Percentiles rank a stretch among this genome's conserved stretches.
Conservation (phyloP, 225 moss, liverwort and hornwort species). For the Polytrichum commune region DNA sequence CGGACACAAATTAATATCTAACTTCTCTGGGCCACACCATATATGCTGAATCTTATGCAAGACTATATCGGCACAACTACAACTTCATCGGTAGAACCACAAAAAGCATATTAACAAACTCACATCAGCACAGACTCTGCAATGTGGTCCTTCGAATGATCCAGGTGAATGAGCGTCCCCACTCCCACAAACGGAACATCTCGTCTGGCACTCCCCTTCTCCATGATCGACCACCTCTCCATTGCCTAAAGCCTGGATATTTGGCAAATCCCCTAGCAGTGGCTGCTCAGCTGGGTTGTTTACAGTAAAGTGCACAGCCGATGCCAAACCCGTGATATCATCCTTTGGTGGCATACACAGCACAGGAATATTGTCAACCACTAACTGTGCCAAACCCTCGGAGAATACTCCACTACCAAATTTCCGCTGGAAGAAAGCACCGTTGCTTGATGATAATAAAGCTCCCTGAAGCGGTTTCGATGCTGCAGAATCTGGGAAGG, state of each 20-base stretch:
- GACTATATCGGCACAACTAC: not conserved
- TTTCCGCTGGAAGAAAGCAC: slow-evolving; percentile 7
- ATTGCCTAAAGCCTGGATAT: slow-evolving; percentile 17
- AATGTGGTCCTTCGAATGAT: slow-evolving; percentile 14
- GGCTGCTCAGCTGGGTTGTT: slow-evolving; percentile 10
- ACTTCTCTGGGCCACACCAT: too few relatives aligned
- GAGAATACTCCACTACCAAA: slow-evolving; percentile 7
- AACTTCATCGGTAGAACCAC: not conserved
- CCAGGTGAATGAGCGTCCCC: slow-evolving; percentile 24
- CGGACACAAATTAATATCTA: too few relatives aligned
- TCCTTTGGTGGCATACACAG: slow-evolving; percentile 9
- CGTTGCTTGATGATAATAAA: slow-evolving; percentile 10
- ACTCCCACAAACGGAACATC: slow-evolving; percentile 7
- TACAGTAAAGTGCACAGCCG: not conserved
- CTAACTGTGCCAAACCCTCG: slow-evolving; percentile 15
- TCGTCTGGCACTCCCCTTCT: slow-evolving; percentile 12
- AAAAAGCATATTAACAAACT: slow-evolving; percentile 8
- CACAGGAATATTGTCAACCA: slow-evolving; percentile 11
- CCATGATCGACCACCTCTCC: slow-evolving; percentile 13
- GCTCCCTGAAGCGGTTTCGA: slow-evolving; percentile 24
- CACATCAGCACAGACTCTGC: slow-evolving; percentile 29
- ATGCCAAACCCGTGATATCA: slow-evolving; percentile 9
- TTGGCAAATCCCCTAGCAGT: slow-evolving; percentile 12
- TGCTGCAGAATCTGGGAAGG: slow-evolving; percentile 21
- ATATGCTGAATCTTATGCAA: too few relatives aligned